Base-by-base conservation (phyloP, 2,329 filamentous ascomycete genomes). In the Dryadomyces quercus-mongolicae region DNA sequence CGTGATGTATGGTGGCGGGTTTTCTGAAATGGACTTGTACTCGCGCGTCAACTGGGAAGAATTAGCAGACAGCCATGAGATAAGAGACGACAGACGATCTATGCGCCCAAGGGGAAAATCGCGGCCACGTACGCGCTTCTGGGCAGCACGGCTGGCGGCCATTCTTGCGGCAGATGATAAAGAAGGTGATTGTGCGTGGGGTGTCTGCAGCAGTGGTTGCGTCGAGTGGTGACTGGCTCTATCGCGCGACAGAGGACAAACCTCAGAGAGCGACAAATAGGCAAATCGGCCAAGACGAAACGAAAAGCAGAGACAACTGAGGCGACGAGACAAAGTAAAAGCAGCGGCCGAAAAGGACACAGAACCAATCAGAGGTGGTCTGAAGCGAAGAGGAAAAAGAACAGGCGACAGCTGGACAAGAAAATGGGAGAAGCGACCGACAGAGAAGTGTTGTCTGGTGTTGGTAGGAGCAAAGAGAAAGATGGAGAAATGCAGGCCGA, bases 1-100 rank as follows among this genome's bases (percentile, higher is more conserved):
- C 51, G 81, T 77, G 63, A 95, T 95, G 71, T 88, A 95, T 53
- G 90, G 89, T 40, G 90, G 89, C 12, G 91, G 90, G 63, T 90
- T 92, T 62, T 80, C 74, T 16, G 76, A 74, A 60, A 82, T 82
- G 58, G 74, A 71, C 66, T 81, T 82, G 71, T 78, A 82, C 64
- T 82, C 79, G 68, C 77, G 76, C 61, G 79, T 80, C 67, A 81
- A 74, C 77, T 80, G 60, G 12, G 21, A 42, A 2, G 22, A 13
- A 8, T 50, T 31, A 50, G 49, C 38, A 42, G 21, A 34, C 25
- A 31, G n/a, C n/a, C n/a, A n/a, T n/a, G n/a, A n/a, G 22, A 44
- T 7, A 36, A 25, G 22, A 16, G 53, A 15, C 38, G 31, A 13
- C 13, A 31, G 38, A 34, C 8, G 40, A 16, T 8, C 12, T 16